These are phyloP conservation scores for Tulasnella sp. DNA, from an alignment of 768 basidiomycete genomes.

Conservation along the genomic window DNA sequence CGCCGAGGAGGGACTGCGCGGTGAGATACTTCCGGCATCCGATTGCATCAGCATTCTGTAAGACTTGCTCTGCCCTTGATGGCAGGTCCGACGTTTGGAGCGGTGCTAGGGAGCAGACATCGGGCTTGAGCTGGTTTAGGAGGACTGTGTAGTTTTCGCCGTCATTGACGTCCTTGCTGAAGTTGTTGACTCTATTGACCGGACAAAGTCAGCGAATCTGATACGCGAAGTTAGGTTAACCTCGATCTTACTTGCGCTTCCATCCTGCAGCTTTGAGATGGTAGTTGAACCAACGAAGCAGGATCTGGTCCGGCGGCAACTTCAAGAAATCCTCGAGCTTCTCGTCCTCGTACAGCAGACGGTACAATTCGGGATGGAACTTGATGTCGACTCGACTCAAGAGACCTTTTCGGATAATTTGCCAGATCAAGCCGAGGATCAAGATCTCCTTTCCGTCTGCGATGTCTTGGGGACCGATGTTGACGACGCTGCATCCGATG, in stretches of 20 bases:
- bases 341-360: slow-evolving; percentile 93
- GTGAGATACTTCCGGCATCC: slow-evolving; percentile 95
- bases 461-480: slow-evolving; percentile 89
- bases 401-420: slow-evolving; percentile 88
- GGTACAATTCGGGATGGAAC: slow-evolving; percentile 91
- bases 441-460: slow-evolving; percentile 91
- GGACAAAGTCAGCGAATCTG: not conserved
- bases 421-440: slow-evolving; percentile 97
- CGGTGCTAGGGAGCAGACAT: slow-evolving; percentile 82
- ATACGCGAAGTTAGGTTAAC: not conserved
- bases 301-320: slow-evolving; percentile 92
- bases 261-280: slow-evolving; percentile 93
- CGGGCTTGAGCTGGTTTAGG: slow-evolving; percentile 90
- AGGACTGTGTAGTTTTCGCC: slow-evolving; percentile 97
- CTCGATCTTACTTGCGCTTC: slow-evolving; percentile 53
- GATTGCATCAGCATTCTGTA: slow-evolving; percentile 88
- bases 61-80: slow-evolving; percentile 81
- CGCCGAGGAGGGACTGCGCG: slow-evolving; percentile 77
- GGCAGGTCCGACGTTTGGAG: slow-evolving; percentile 75
- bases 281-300: slow-evolving; percentile 98
- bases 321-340: slow-evolving; percentile 91
- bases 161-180: slow-evolving; percentile 93
- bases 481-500: slow-evolving; percentile 97
- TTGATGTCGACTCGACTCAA: slow-evolving; percentile 96
- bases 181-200: slow-evolving; percentile 75